These are phyloP conservation scores for Streptanthus diversifolius DNA, from an alignment of 345 rosid species.

Conservation along the genomic window DNA sequence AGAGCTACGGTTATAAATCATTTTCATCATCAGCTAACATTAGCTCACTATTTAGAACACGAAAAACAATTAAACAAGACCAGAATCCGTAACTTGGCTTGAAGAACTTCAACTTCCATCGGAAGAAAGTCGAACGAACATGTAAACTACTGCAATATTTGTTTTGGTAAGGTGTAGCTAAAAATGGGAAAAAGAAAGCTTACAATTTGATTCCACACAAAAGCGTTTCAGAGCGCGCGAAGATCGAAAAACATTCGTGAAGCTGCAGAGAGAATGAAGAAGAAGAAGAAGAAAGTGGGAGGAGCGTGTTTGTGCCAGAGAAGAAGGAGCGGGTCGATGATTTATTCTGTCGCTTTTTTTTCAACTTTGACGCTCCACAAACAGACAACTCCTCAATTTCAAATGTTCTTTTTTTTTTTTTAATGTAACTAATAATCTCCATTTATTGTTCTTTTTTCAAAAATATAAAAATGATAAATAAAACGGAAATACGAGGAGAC, in stretches of 20 bases:
- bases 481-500: constrained; percentile 32
- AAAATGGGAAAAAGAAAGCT: background rate
- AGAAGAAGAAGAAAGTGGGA: constrained; percentile 35
- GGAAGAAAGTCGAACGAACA: background rate
- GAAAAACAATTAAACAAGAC: background rate
- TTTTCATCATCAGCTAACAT: background rate
- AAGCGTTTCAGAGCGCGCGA: background rate
- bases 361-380: constrained; percentile 40
- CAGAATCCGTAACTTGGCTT: background rate
- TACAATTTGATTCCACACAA: constrained; percentile 3
- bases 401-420: background rate
- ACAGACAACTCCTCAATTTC: constrained; percentile 20
- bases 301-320: constrained; percentile 39
- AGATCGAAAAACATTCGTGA: background rate
- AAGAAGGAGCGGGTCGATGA: constrained; percentile 34
- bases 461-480: background rate
- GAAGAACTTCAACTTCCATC: background rate
- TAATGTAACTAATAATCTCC: background rate
- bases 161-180: background rate
- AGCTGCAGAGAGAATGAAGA: constrained; percentile 1
- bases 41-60: background rate
- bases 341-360: constrained; percentile 27
- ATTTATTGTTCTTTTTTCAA: background rate
- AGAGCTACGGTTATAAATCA: background rate
- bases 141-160: background rate